phyloP scores from a whole-genome alignment of 2,329 filamentous ascomycete species.

The Fusarium devonianum region DNA sequence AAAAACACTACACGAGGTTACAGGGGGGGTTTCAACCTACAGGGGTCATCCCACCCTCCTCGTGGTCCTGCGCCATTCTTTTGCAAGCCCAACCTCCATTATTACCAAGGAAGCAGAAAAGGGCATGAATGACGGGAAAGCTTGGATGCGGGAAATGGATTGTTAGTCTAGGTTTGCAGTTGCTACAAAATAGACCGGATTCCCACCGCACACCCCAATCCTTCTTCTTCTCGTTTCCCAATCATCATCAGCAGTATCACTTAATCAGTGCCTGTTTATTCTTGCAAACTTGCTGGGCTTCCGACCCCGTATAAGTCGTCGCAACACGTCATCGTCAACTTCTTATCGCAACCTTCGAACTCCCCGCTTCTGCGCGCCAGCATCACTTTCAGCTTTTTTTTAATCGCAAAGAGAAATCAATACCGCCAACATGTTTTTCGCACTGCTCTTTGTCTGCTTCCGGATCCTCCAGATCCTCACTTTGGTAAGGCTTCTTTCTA shows the following conservation, averaged over 20 bases:
- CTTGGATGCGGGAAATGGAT: constrained; percentile 7
- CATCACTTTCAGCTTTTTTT: too few relatives aligned
- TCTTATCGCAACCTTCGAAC: constrained; percentile 5
- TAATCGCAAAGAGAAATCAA: constrained; percentile 8
- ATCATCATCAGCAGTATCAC: constrained; percentile 9
- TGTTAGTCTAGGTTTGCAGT: not conserved
- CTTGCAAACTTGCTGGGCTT: too few relatives aligned
- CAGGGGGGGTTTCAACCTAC: constrained; percentile 25
- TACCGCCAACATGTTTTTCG: constrained; percentile 64
- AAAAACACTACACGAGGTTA: constrained; percentile 4
- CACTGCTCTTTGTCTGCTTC: constrained; percentile 68
- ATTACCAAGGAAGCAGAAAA: not conserved
- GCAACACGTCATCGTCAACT: constrained; percentile 6
- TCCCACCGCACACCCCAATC: constrained; percentile 24
- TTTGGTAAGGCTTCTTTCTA: constrained; percentile 56
- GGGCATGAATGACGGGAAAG: too few relatives aligned
- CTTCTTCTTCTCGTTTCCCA: not conserved
- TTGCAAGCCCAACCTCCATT: constrained; percentile 32
- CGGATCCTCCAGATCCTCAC: constrained; percentile 69
- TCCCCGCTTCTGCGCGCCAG: constrained; percentile 2
- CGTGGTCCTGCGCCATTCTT: constrained; percentile 33
- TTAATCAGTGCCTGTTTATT: too few relatives aligned
- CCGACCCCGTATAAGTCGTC: constrained; percentile 13
- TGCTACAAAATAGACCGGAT: constrained; percentile 25
- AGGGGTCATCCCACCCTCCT: constrained; percentile 26